Conservation (phyloP, 768 basidiomycete genomes). For the Suillus lakei region DNA sequence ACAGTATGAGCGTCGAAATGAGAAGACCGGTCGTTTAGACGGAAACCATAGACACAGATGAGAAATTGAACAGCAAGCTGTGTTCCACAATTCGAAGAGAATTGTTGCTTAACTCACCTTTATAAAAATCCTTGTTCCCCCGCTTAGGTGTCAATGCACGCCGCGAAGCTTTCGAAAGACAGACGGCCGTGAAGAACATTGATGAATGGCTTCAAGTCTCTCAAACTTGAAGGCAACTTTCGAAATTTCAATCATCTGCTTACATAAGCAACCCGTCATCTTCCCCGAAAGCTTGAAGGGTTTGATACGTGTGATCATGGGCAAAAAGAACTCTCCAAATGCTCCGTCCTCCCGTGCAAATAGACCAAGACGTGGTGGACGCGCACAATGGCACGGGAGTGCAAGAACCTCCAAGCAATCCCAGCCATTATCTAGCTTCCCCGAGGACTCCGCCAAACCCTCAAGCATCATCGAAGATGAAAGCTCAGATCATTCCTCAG, state of each 20-base stretch:
- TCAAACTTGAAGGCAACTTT: neutral
- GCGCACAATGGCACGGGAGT: neutral
- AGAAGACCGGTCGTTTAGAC: neutral
- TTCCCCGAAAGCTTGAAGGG: neutral
- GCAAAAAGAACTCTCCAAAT: conserved; percentile 9
- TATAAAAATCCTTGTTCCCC: conserved; percentile 97
- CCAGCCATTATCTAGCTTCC: neutral
- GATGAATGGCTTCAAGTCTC: neutral
- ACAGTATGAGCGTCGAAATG: neutral
- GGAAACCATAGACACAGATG: neutral
- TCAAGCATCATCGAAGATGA: conserved; percentile 59
- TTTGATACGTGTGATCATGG: neutral
- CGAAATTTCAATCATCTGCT: neutral
- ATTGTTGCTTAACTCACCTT: conserved; percentile 59
- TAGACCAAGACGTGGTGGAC: conserved; percentile 7
- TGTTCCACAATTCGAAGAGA: neutral
- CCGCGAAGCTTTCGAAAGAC: conserved; percentile 84
- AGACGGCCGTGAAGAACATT: conserved; percentile 74
- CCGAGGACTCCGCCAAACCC: conserved; percentile 47
- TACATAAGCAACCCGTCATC: neutral
- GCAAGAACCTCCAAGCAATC: neutral
- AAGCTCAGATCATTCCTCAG: conserved; percentile 40
- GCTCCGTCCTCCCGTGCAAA: neutral
- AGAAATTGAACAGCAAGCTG: neutral
- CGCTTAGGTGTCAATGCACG: conserved; percentile 82